These are phyloP conservation scores for Plasmodium cynomolgi DNA, from an alignment of 169 alveolate species.

Conservation along the genomic window DNA sequence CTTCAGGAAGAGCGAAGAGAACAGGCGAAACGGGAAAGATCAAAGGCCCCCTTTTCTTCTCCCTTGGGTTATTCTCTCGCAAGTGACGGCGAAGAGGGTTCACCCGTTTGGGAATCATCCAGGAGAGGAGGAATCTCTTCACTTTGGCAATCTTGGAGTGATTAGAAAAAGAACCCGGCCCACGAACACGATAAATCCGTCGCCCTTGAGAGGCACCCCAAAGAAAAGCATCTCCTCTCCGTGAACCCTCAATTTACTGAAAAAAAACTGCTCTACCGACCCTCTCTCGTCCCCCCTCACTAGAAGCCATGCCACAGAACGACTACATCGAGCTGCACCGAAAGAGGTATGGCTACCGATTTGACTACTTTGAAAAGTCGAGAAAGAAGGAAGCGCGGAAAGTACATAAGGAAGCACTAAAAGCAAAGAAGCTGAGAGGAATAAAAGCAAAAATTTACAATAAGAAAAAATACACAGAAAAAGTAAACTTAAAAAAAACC, in stretches of 20 bases:
- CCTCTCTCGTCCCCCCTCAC: not conserved
- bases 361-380: slow-evolving; percentile 93
- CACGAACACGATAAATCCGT: not conserved
- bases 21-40: not conserved
- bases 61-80: not conserved
- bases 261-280: too few relatives aligned
- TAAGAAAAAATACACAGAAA: slow-evolving; percentile 97
- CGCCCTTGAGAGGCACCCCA: not conserved
- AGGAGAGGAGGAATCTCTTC: not conserved
- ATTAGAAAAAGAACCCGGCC: not conserved
- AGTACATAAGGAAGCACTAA: slow-evolving; percentile 93
- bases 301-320: slow-evolving; percentile 95
- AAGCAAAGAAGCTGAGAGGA: slow-evolving; percentile 95
- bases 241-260: not conserved
- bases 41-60: not conserved
- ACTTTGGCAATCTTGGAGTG: not conserved
- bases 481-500: slow-evolving; percentile 95
- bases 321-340: slow-evolving; percentile 97
- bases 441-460: slow-evolving; percentile 97
- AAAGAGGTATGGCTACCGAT: slow-evolving; percentile 96
- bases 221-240: not conserved
- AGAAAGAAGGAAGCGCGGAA: slow-evolving; percentile 96
- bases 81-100: not conserved
- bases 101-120: not conserved
- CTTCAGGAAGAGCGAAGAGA: not conserved